Evolutionary conservation across 2,329 filamentous ascomycete species (phyloP).

Genomic region (Rhexocercosporidium sp.): DNA sequence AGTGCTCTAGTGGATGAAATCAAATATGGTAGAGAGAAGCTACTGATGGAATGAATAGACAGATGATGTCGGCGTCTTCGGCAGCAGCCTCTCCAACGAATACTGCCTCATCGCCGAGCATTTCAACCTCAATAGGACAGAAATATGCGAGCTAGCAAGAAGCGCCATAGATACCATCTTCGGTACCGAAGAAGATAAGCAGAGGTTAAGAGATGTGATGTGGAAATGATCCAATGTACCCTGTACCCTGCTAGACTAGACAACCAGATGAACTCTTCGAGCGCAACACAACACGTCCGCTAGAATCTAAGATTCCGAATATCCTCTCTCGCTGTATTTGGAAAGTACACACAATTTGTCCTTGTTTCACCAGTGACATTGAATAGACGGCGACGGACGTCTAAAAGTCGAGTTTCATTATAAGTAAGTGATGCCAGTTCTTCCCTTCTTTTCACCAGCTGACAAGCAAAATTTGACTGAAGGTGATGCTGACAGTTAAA

Average conservation of each 20-base stretch:
- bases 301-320: background rate
- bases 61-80: constrained; percentile 84
- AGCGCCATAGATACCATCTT: constrained; percentile 71
- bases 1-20: background rate
- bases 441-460: no score
- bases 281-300: background rate
- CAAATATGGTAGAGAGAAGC: no score
- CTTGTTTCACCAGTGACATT: background rate
- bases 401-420: no score
- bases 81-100: constrained; percentile 76
- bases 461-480: no score
- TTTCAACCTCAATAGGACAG: constrained; percentile 59
- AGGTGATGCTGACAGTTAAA: no score
- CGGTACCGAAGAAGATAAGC: constrained; percentile 64
- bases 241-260: background rate
- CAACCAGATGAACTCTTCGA: background rate
- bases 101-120: constrained; percentile 75
- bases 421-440: no score
- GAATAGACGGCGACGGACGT: no score
- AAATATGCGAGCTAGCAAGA: constrained; percentile 61
- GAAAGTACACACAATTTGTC: background rate
- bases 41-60: constrained; percentile 58
- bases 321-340: background rate
- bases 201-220: constrained; percentile 57
- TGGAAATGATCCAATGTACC: constrained; percentile 42